Base-by-base conservation (phyloP, 805 yeast genomes). In the Pichia sporocuriosa region DNA sequence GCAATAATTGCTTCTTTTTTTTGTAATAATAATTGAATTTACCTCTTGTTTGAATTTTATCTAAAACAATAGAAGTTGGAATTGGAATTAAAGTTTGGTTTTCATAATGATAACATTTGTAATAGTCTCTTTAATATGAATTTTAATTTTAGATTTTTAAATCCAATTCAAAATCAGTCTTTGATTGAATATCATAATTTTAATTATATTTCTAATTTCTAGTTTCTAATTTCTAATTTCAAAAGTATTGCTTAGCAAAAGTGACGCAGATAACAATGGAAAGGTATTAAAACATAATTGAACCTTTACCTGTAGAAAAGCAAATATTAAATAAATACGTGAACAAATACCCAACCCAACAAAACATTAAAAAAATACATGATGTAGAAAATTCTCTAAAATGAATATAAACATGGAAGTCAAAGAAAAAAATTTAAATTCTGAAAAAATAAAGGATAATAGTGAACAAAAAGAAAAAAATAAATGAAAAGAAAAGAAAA, bases 331-430 rank as follows among this genome's bases (percentile, higher is more conserved):
- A 23, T 33, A 22, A 33, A 9, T 27, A 16, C 6, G 25, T 15
- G 15, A 33, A 39, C 37, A 26, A 19, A 26, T 27, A 26, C 33
- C 37, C 37, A 32, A 30, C 42, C 42, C 29, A 39, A 32, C 30
- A 39, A 39, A 37, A 39, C 17, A 26, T 20, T 13, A 24, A 17
- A 33, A 39, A 32, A 39, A 32, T 32, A 35, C 36, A 33, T 31
- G 33, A 20, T 24, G 32, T 20, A 26, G 23, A 24, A 40, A 16
- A 23, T 31, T n/a, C 33, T 24, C 23, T 22, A 34, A 21, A 23
- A 40, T 36, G 27, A 23, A 21, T 32, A 36, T 41, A 32, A 41
- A 37, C 44, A 41, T 41, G 40, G 28, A 31, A 31, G 19, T 22
- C 9, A 34, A n/a, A 34, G 7, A n/a, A n/a, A n/a, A n/a, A n/a